Conservation (phyloP, 2,329 filamentous ascomycete species). For the Seiridium cupressi region DNA sequence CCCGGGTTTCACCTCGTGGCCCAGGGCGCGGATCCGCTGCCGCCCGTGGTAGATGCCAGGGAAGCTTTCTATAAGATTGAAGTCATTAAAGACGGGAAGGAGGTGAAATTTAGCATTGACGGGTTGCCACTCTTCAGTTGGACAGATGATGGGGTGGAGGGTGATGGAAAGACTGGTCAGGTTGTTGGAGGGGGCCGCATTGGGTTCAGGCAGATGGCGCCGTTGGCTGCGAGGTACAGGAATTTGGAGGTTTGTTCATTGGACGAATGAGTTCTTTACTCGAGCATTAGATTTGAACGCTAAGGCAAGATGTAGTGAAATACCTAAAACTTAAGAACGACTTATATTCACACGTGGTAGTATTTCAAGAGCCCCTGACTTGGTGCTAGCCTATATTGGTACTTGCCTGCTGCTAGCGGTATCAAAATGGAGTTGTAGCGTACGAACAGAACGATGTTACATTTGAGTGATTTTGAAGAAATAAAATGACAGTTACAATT, state of each 20-base stretch:
- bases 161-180: not conserved
- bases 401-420: too few relatives aligned
- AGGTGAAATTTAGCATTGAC: not conserved
- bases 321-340: too few relatives aligned
- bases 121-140: not conserved
- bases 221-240: not conserved
- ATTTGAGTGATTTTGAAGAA: too few relatives aligned
- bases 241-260: not conserved
- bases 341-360: too few relatives aligned
- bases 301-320: too few relatives aligned
- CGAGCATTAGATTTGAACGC: not conserved
- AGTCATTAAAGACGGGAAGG: not conserved
- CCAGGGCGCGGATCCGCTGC: constrained; percentile 2
- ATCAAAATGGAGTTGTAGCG: too few relatives aligned
- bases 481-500: too few relatives aligned
- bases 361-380: too few relatives aligned
- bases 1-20: constrained; percentile 5
- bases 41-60: not conserved
- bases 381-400: too few relatives aligned
- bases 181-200: not conserved
- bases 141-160: not conserved
- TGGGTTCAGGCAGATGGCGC: constrained; percentile 5
- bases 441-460: too few relatives aligned
- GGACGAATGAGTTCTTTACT: not conserved
- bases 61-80: not conserved